Evolutionary conservation across 495 filamentous ascomycete species (phyloP).

Genomic region (Hypomontagnella monticulosa): DNA sequence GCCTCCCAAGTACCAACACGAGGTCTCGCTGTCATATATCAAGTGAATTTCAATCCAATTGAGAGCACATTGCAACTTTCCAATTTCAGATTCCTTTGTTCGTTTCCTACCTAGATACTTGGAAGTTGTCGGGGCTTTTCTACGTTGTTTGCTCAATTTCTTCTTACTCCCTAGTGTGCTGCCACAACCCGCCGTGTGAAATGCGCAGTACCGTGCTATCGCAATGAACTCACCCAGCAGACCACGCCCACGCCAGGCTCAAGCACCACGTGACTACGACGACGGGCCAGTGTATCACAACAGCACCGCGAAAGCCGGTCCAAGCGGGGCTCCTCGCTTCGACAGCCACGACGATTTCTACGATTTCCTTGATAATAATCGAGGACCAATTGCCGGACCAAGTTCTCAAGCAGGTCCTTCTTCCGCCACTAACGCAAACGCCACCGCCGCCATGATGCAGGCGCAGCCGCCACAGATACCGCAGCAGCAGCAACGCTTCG

Average conservation of each 20-base stretch:
- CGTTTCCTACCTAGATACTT: background rate
- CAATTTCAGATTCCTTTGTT: slow-evolving; percentile 26
- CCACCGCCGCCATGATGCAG: slow-evolving; percentile 21
- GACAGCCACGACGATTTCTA: slow-evolving; percentile 47
- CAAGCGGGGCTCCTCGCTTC: slow-evolving; percentile 31
- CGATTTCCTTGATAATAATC: slow-evolving; percentile 45
- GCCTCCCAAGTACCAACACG: slow-evolving; percentile 36
- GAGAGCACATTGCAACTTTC: slow-evolving; percentile 5
- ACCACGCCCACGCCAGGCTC: slow-evolving; percentile 39
- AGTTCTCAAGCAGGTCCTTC: slow-evolving; percentile 6
- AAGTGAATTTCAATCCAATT: slow-evolving; percentile 31
- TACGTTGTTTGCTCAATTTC: background rate
- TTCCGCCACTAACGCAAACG: slow-evolving; percentile 7
- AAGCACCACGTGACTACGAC: slow-evolving; percentile 42
- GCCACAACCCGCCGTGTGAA: slow-evolving; percentile 9
- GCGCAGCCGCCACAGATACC: slow-evolving; percentile 23
- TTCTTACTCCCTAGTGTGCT: slow-evolving; percentile 6
- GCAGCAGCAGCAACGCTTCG: slow-evolving; percentile 40
- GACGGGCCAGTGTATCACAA: slow-evolving; percentile 31
- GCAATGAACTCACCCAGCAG: slow-evolving; percentile 37
- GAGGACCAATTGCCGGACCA: slow-evolving; percentile 26
- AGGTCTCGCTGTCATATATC: slow-evolving; percentile 32
- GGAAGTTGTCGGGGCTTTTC: background rate
- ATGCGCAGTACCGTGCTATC: slow-evolving; percentile 13
- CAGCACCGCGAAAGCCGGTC: slow-evolving; percentile 18